Conservation (phyloP, 202 grass and related monocot species). For the Eragrostis tef region DNA sequence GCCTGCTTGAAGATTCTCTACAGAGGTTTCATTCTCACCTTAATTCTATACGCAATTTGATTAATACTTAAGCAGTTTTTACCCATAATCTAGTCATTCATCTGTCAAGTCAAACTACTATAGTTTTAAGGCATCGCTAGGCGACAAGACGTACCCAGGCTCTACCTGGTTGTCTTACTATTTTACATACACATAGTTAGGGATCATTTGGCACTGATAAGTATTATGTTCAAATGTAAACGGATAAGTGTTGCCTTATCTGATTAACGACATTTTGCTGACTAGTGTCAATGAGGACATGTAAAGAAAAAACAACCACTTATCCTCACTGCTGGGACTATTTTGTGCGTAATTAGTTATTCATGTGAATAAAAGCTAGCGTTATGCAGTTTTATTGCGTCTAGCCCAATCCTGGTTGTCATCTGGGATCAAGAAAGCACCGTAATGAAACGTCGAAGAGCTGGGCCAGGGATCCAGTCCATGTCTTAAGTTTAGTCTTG, state of each 20-base stretch:
- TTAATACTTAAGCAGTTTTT: constrained; percentile 27
- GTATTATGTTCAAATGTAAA: constrained; percentile 27
- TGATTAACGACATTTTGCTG: constrained; percentile 13
- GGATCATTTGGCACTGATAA: constrained; percentile 17
- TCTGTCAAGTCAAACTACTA: constrained; percentile 36
- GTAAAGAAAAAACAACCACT: constrained; percentile 8
- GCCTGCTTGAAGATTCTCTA: constrained; percentile 71
- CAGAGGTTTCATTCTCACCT: constrained; percentile 63
- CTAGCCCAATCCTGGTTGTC: constrained; percentile 1
- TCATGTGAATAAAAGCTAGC: neutral
- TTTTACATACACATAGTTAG: constrained; percentile 2
- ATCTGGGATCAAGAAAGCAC: neutral
- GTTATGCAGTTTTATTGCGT: constrained; percentile 18
- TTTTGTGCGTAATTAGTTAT: neutral
- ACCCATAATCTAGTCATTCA: constrained; percentile 23
- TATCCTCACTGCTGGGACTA: constrained; percentile 2
- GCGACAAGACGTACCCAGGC: neutral
- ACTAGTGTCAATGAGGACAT: constrained; percentile 5
- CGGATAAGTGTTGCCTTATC: constrained; percentile 6
- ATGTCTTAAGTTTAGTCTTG: neutral
- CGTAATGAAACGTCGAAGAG: neutral
- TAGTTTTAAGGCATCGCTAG: neutral
- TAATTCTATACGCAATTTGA: constrained; percentile 30
- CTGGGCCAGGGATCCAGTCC: neutral
- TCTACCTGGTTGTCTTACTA: neutral